Percentiles rank a stretch among this genome's conserved stretches.
These are phyloP conservation scores for Saturnispora besseyi DNA, from an alignment of 805 yeast species.

Conservation along the genomic window DNA sequence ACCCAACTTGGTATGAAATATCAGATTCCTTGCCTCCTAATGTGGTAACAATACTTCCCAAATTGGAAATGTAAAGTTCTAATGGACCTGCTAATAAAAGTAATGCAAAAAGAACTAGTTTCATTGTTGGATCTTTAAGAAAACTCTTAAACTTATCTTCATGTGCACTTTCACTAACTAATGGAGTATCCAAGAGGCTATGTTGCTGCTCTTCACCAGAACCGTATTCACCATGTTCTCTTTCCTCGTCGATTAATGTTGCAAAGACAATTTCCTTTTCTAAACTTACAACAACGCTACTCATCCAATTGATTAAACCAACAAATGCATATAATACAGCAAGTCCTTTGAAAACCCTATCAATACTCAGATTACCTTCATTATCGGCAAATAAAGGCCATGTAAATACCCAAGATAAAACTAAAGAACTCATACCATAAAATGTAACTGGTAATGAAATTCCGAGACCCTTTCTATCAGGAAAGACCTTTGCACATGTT, in stretches of 20 bases:
- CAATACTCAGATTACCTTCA: constrained; percentile 34
- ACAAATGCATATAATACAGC: constrained; percentile 44
- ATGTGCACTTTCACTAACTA: constrained; percentile 11
- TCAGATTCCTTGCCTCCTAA: constrained; percentile 14
- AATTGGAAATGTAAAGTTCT: constrained; percentile 75
- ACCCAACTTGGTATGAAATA: constrained; percentile 44
- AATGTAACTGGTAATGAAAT: constrained; percentile 84
- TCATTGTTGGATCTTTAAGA: constrained; percentile 49
- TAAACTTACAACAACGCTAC: constrained; percentile 56
- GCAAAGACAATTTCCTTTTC: constrained; percentile 40
- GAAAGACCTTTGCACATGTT: constrained; percentile 82
- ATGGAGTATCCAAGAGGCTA: constrained; percentile 6
- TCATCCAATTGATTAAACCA: constrained; percentile 52
- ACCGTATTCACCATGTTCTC: constrained; percentile 1
- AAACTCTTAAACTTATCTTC: constrained; percentile 22
- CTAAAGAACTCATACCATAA: constrained; percentile 73
- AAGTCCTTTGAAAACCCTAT: constrained; percentile 44
- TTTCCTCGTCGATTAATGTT: constrained; percentile 16
- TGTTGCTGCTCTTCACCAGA: constrained; percentile 4
- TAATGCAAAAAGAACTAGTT: constrained; percentile 54
- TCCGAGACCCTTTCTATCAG: constrained; percentile 65
- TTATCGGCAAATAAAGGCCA: constrained; percentile 28
- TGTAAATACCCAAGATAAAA: constrained; percentile 57
- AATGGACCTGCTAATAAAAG: constrained; percentile 71
- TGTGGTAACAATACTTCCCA: constrained; percentile 54